Percentiles rank a stretch among this genome's conserved stretches.
Conservation (phyloP, 352 stramenopile genomes). For the Phytophthora aleatoria region DNA sequence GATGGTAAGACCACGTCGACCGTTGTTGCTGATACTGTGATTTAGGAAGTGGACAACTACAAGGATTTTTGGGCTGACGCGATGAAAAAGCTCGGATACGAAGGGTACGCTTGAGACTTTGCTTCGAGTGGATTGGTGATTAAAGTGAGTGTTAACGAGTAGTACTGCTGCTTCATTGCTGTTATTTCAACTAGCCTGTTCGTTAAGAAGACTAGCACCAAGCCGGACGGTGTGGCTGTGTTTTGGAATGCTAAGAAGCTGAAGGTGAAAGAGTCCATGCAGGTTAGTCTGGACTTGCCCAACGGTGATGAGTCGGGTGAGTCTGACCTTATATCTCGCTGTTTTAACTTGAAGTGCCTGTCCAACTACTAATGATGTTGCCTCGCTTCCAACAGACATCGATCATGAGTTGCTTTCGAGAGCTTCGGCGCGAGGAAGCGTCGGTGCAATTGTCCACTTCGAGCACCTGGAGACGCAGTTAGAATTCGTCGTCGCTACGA, state of each 20-base stretch:
- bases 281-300: slow-evolving; percentile 57
- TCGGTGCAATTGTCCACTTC: slow-evolving; percentile 68
- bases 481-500: slow-evolving; percentile 75
- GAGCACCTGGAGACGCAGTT: slow-evolving; percentile 36
- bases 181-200: slow-evolving; percentile 45
- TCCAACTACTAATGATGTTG: not conserved
- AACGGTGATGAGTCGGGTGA: slow-evolving; percentile 61
- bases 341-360: not conserved
- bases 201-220: slow-evolving; percentile 65
- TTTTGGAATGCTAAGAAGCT: slow-evolving; percentile 71
- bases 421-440: slow-evolving; percentile 51
- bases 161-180: slow-evolving; percentile 4
- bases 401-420: slow-evolving; percentile 57
- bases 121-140: not conserved
- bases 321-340: not conserved
- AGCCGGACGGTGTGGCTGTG: slow-evolving; percentile 75
- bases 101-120: slow-evolving; percentile 38
- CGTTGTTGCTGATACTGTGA: not conserved
- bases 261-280: slow-evolving; percentile 43
- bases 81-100: slow-evolving; percentile 69
- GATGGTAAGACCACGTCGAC: not conserved
- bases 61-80: slow-evolving; percentile 65
- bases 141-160: not conserved
- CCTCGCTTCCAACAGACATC: slow-evolving; percentile 38
- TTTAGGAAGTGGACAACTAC: slow-evolving; percentile 84